Conservation (phyloP, 1,284 basidiomycete genomes). For the Porodaedalea pini region DNA sequence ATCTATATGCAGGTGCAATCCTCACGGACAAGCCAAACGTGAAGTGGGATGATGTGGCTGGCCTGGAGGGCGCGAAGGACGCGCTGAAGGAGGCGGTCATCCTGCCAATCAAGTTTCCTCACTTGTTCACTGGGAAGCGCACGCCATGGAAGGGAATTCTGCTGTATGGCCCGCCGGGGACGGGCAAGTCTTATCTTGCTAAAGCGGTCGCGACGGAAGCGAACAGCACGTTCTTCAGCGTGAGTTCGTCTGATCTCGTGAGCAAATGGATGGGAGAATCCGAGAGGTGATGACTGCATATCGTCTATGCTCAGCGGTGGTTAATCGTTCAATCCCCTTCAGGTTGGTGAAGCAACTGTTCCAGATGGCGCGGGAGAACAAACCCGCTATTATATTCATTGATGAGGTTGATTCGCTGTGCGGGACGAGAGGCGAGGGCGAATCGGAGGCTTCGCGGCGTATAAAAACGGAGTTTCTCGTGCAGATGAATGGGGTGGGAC, state of each 20-base stretch:
- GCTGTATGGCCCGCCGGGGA: conserved; percentile 93
- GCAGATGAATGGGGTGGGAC: conserved; percentile 98
- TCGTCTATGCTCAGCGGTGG: background rate
- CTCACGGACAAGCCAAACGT: conserved; percentile 94
- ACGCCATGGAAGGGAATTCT: conserved; percentile 97
- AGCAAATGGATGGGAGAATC: conserved; percentile 99
- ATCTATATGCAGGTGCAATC: conserved; percentile 59
- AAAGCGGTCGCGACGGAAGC: conserved; percentile 99
- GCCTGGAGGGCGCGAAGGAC: conserved; percentile 92
- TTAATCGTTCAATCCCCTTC: conserved; percentile 1
- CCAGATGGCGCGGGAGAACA: conserved; percentile 92
- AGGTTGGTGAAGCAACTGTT: conserved; percentile 97
- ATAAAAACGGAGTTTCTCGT: conserved; percentile 99
- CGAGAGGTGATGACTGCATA: conserved; percentile 66
- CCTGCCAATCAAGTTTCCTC: conserved; percentile 97
- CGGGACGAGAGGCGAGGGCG: conserved; percentile 92
- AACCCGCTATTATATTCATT: conserved; percentile 98
- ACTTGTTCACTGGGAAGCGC: conserved; percentile 96
- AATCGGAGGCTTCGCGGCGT: conserved; percentile 91
- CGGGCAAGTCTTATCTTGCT: conserved; percentile 93
- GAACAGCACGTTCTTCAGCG: conserved; percentile 98
- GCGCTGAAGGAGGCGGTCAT: conserved; percentile 98
- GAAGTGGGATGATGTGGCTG: conserved; percentile 97
- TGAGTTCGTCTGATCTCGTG: conserved; percentile 92
- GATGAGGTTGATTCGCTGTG: conserved; percentile 98